Percentiles rank a stretch among this genome's conserved stretches.
Evolutionary conservation across 306 rosid species (phyloP).

Genomic region (Vigna trinervia): DNA sequence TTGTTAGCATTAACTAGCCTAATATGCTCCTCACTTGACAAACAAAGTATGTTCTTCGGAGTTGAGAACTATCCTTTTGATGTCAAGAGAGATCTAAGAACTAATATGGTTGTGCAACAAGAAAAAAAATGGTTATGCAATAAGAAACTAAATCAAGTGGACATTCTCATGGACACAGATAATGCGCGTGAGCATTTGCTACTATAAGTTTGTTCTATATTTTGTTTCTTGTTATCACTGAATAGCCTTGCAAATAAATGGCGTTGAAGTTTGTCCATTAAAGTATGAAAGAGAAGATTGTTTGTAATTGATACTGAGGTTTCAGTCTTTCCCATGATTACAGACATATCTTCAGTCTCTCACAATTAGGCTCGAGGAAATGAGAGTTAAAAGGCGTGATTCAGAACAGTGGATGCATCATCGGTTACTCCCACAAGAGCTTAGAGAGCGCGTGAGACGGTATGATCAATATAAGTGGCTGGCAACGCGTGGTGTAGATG

Average conservation of each 20-base stretch:
- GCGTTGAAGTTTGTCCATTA: constrained; percentile 26
- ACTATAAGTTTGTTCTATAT: constrained; percentile 29
- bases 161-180: constrained; percentile 6
- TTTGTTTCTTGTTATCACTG: constrained; percentile 16
- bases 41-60: constrained; percentile 1
- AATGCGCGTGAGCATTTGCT: neutral
- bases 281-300: constrained; percentile 39
- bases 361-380: constrained; percentile 96
- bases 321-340: constrained; percentile 45
- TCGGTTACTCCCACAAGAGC: constrained; percentile 88
- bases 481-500: constrained; percentile 98
- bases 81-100: constrained; percentile 29
- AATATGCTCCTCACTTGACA: neutral
- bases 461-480: constrained; percentile 99
- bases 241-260: constrained; percentile 25
- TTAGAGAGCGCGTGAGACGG: constrained; percentile 93
- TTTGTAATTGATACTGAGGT: constrained; percentile 34
- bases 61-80: constrained; percentile 26
- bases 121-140: constrained; percentile 7
- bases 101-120: constrained; percentile 7
- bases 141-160: constrained; percentile 25
- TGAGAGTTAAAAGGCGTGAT: constrained; percentile 98
- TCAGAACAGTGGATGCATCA: constrained; percentile 99
- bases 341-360: constrained; percentile 99
- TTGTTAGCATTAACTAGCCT: neutral